Conservation (phyloP, 345 rosid species). For the Sonneratia caseolaris region DNA sequence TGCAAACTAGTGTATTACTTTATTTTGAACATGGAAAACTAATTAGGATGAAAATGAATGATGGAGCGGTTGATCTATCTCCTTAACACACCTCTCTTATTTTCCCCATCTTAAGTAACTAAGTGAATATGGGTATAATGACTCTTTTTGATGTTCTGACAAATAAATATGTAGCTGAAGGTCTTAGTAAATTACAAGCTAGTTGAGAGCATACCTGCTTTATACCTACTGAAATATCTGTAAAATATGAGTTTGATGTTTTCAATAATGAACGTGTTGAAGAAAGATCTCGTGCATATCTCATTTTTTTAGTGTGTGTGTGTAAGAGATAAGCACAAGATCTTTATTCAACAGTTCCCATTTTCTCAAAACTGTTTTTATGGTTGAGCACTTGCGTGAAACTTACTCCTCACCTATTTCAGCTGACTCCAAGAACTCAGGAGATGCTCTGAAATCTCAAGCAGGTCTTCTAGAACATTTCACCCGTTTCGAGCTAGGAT, state of each 20-base stretch:
- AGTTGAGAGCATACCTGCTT: background rate
- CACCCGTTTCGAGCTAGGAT: constrained; percentile 53
- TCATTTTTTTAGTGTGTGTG: no score
- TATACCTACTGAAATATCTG: no score
- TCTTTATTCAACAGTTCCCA: no score
- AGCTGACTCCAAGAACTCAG: constrained; percentile 51
- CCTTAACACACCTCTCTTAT: no score
- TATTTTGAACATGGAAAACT: no score
- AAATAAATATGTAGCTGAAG: no score
- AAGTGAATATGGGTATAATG: no score
- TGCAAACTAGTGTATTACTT: background rate
- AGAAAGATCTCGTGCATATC: background rate
- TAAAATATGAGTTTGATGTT: background rate
- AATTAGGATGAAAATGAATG: background rate
- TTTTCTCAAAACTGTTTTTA: background rate
- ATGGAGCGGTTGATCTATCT: background rate
- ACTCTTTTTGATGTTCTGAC: no score
- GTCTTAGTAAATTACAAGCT: no score
- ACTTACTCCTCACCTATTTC: background rate
- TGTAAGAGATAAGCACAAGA: no score
- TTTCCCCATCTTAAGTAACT: background rate
- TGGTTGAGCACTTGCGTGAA: background rate
- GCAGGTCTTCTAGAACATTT: constrained; percentile 33
- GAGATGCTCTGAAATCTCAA: constrained; percentile 39
- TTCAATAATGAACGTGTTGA: no score